Base-by-base conservation (phyloP, 2,329 filamentous ascomycete genomes). In the Botrytis porri region DNA sequence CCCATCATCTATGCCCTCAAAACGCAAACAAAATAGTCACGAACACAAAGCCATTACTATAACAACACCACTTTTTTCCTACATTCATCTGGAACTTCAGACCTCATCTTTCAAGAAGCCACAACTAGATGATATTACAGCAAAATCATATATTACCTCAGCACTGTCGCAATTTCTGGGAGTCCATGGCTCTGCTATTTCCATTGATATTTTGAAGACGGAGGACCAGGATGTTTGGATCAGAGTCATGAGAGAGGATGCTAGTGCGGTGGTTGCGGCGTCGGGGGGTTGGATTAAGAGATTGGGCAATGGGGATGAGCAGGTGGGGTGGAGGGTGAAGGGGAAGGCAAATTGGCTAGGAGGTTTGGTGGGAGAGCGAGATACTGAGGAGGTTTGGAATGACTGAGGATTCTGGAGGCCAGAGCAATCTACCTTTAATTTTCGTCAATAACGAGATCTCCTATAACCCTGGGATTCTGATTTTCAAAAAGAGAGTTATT, bases 121-220 rank as follows among this genome's bases (percentile, higher is more conserved):
- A 39, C 67, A 71, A 4, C 82, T 93, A 9, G 92, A 94, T 81
- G 83, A 85, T 4, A 82, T 94, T 4, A 90, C 89, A 54, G 84
- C 87, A 29, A 88, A 88, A 48, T 84, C 88, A 0, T 90, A 92
- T 78, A 87, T 92, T 76, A 88, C 87, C 2, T 81, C 86, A 1
- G 90, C 92, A 0, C 83, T 95, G 12, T 84, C 84, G 1, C 88
- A 92, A 75, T 94, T 93, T 77, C 87, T 95, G 1, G 93, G 93
- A 32, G 82, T 88, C 29, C 89, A 88, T 0, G 93, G 93, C 18
- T 83, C 86, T 2, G 89, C 88, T 18, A 89, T 95, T 5, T 83
- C 90, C 1, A 80, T 94, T 72, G 93, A 95, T 79, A 88, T 95
- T 32, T 85, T 95, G 48, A 88, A 90, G 77, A 83, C 90, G 0